Conservation (phyloP, 1,284 basidiomycete species). For the Ceratobasidium sp. region DNA sequence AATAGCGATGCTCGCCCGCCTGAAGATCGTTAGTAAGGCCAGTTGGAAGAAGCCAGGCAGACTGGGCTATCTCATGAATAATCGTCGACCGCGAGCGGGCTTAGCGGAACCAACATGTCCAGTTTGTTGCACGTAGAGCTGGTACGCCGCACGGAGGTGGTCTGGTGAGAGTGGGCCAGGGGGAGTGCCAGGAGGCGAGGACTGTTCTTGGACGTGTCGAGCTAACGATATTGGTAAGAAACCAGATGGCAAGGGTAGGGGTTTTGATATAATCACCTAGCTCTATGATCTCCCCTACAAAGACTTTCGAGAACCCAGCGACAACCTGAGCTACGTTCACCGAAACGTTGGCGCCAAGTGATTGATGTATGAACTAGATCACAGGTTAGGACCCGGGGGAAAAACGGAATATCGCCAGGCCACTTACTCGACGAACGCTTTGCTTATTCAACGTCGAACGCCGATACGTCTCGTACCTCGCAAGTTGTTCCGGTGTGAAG, state of each 20-base stretch:
- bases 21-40: no score
- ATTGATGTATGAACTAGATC: constrained; percentile 69
- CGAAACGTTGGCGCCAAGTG: constrained; percentile 84
- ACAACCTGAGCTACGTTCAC: constrained; percentile 89
- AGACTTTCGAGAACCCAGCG: constrained; percentile 92
- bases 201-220: constrained; percentile 43
- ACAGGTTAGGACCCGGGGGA: no score
- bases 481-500: no score
- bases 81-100: constrained; percentile 63
- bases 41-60: no score
- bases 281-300: constrained; percentile 92
- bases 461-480: no score
- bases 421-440: no score
- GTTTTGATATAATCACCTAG: constrained; percentile 65
- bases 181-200: constrained; percentile 25
- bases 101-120: constrained; percentile 81
- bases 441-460: no score
- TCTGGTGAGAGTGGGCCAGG: constrained; percentile 73
- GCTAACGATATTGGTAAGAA: background rate
- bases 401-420: no score
- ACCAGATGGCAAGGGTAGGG: background rate
- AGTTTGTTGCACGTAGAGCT: constrained; percentile 83
- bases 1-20: no score
- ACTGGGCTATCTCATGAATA: constrained; percentile 14
- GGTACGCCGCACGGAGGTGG: constrained; percentile 88